A percentile compares a stretch with the other conserved stretches of the same genome.
These are phyloP conservation scores for Fistulinella prunicolor DNA, from an alignment of 768 basidiomycete species.

Conservation along the genomic window DNA sequence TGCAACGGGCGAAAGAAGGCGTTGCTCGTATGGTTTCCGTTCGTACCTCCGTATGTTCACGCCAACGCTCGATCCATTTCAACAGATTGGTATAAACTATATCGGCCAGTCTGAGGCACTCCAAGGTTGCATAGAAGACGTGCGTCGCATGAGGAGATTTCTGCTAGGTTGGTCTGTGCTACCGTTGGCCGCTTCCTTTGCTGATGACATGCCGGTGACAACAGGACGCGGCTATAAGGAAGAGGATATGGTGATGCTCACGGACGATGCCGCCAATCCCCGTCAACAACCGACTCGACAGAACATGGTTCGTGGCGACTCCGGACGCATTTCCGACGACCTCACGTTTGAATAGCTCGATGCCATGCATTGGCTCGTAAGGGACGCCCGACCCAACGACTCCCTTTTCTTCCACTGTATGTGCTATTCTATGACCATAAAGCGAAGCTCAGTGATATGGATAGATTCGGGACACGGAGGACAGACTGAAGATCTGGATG, in stretches of 20 bases:
- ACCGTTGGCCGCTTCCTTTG: background rate
- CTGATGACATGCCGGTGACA: background rate
- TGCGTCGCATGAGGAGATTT: slow-evolving; percentile 75
- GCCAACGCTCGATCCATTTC: background rate
- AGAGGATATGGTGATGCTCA: slow-evolving; percentile 84
- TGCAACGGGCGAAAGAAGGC: slow-evolving; percentile 89
- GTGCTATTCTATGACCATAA: slow-evolving; percentile 15
- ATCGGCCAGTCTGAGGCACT: slow-evolving; percentile 63
- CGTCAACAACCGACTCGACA: slow-evolving; percentile 68
- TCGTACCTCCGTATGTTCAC: background rate
- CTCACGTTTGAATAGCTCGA: slow-evolving; percentile 41
- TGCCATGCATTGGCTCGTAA: slow-evolving; percentile 93
- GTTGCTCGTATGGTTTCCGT: slow-evolving; percentile 58
- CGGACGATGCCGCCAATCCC: slow-evolving; percentile 66
- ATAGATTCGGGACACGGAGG: slow-evolving; percentile 93
- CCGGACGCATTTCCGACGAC: background rate
- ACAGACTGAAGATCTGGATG: slow-evolving; percentile 78
- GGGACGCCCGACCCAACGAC: slow-evolving; percentile 74
- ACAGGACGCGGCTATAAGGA: slow-evolving; percentile 52
- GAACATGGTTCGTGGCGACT: slow-evolving; percentile 64
- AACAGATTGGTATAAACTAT: slow-evolving; percentile 91
- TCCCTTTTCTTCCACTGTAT: slow-evolving; percentile 89
- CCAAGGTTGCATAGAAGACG: slow-evolving; percentile 91
- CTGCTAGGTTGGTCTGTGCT: slow-evolving; percentile 51
- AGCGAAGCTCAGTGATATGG: background rate